A percentile compares a stretch with the other conserved stretches of the same genome.
Evolutionary conservation across 108 stramenopile genomes (phyloP).

Genomic region (Cyclotella cryptica): DNA sequence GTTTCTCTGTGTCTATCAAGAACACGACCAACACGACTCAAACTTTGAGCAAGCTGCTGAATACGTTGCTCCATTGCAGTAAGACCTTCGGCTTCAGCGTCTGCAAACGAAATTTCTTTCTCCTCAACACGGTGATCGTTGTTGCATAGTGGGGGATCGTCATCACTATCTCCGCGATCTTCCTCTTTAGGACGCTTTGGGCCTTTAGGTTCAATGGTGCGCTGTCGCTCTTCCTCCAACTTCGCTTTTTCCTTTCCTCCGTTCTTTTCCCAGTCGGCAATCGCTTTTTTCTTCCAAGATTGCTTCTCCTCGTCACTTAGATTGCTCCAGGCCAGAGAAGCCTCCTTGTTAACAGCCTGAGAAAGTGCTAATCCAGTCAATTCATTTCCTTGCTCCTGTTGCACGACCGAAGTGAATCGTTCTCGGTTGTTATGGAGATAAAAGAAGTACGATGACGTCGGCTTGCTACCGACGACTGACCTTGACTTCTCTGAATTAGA

Average conservation of each 20-base stretch:
- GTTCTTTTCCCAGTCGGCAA: slow-evolving; percentile 72
- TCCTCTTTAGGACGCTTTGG: slow-evolving; percentile 15
- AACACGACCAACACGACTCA: slow-evolving; percentile 86
- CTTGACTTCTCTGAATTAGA: slow-evolving; percentile 36
- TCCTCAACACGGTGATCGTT: slow-evolving; percentile 29
- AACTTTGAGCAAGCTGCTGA: slow-evolving; percentile 83
- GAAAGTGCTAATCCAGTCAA: slow-evolving; percentile 68
- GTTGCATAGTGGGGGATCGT: slow-evolving; percentile 22
- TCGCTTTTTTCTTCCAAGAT: slow-evolving; percentile 67
- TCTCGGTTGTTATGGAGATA: slow-evolving; percentile 59
- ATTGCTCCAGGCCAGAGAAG: slow-evolving; percentile 62
- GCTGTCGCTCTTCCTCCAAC: slow-evolving; percentile 44
- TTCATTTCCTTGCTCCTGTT: slow-evolving; percentile 43
- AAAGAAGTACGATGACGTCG: slow-evolving; percentile 67
- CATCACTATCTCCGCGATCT: slow-evolving; percentile 22
- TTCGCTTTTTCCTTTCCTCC: slow-evolving; percentile 53
- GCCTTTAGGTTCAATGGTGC: slow-evolving; percentile 12
- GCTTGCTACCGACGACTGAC: slow-evolving; percentile 52
- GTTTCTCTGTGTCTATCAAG: slow-evolving; percentile 83
- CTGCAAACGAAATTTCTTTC: slow-evolving; percentile 69
- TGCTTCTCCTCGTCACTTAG: slow-evolving; percentile 68
- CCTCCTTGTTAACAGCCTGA: slow-evolving; percentile 64
- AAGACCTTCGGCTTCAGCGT: slow-evolving; percentile 86
- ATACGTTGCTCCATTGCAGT: slow-evolving; percentile 90
- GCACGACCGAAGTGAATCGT: slow-evolving; percentile 46